phyloP scores from a whole-genome alignment of 345 rosid genomes.

The Brassica carinata region DNA sequence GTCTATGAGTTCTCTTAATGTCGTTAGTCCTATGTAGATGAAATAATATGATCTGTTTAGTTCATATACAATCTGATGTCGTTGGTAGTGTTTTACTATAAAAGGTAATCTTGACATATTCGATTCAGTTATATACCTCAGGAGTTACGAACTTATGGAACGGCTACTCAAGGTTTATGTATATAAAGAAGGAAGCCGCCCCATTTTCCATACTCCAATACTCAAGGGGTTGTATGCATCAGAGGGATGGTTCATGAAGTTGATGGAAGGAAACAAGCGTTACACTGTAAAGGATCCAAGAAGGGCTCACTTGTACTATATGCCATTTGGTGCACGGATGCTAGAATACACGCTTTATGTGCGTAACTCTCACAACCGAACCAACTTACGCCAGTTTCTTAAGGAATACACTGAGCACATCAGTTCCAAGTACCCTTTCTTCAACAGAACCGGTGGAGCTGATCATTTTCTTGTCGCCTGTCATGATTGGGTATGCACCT shows the following conservation, averaged over 20 bases:
- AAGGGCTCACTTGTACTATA: conserved; percentile 84
- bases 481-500: conserved; percentile 88
- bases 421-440: conserved; percentile 84
- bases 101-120: conserved; percentile 32
- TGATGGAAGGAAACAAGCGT: conserved; percentile 78
- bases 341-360: conserved; percentile 81
- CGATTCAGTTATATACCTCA: conserved; percentile 40
- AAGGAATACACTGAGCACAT: conserved; percentile 71
- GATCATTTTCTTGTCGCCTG: conserved; percentile 97
- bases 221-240: conserved; percentile 96
- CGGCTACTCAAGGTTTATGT: conserved; percentile 70
- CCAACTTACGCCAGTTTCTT: conserved; percentile 71
- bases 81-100: conserved; percentile 10
- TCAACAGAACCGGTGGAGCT: conserved; percentile 87
- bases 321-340: conserved; percentile 97
- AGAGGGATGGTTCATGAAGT: conserved; percentile 99
- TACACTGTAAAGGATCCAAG: conserved; percentile 77
- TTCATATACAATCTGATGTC: neutral
- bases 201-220: conserved; percentile 85
- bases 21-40: neutral
- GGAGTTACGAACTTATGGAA: conserved; percentile 99
- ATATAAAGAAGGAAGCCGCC: conserved; percentile 83
- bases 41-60: conserved; percentile 8
- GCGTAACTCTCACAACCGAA: conserved; percentile 87
- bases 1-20: neutral